phyloP scores from a whole-genome alignment of 2,329 filamentous ascomycete genomes.

The Cercospora sojina region DNA sequence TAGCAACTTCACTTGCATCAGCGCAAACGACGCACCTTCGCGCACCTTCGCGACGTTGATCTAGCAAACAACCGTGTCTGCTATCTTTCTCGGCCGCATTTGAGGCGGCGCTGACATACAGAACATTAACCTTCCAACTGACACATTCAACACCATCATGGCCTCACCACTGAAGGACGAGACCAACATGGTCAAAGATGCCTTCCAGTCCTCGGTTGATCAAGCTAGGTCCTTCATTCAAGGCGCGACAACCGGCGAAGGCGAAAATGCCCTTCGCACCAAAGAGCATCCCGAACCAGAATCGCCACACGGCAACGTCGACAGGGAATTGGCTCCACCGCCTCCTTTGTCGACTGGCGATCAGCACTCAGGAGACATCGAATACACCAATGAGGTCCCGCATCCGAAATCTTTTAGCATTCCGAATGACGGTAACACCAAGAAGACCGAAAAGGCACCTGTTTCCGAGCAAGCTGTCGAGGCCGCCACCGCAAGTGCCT shows the following conservation, averaged over 20 bases:
- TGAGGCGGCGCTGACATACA: constrained; percentile 8
- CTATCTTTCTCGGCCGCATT: not conserved
- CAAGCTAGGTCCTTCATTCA: not conserved
- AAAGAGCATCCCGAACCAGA: not conserved
- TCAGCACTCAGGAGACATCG: not conserved
- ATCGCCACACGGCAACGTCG: not conserved
- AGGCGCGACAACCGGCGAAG: not conserved
- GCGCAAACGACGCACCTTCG: not conserved
- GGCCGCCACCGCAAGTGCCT: not conserved
- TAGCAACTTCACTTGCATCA: not conserved
- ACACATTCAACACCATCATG: constrained; percentile 1
- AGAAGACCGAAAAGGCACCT: not conserved
- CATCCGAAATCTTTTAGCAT: not conserved
- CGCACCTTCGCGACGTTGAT: constrained; percentile 1
- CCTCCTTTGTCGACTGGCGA: not conserved
- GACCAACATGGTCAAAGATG: not conserved
- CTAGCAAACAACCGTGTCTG: constrained; percentile 7
- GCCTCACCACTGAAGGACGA: not conserved
- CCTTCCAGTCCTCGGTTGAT: not conserved
- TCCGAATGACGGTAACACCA: not conserved
- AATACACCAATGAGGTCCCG: not conserved
- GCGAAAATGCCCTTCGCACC: not conserved
- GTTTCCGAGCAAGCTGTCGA: not conserved
- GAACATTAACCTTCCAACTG: constrained; percentile 6
- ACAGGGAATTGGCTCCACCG: not conserved